Base-by-base conservation (phyloP, 805 yeast species). In the Starmerella stigmatis region DNA sequence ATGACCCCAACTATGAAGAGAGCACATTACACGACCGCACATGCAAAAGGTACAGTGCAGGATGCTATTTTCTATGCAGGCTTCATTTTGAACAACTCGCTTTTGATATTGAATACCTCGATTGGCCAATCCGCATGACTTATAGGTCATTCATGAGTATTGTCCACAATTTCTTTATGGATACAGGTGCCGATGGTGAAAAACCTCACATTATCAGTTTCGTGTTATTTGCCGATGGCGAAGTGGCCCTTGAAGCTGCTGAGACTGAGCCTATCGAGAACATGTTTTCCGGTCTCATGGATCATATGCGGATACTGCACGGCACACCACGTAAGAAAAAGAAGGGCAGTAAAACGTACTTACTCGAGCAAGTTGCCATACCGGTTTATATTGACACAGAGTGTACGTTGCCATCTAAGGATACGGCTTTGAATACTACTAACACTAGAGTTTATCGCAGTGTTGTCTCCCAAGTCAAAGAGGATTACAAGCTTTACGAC, bases 371-470 rank as follows among this genome's bases (percentile, higher is more conserved):
- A 20, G 15, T 25, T 3, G 22, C 40, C 3, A 4, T 36, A 4
- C 40, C 40, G n/a, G 30, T 36, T 2, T 36, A 25, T 8, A 23
- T 36, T 12, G 40, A 36, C 15, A 36, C 40, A 12, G 40, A 36
- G 10, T 25, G 13, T 15, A 36, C 40, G 6, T 6, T 36, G 1
- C 30, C 40, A 5, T 25, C 30, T n/a, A 36, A 36, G 29, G n/a
- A 23, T 15, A 36, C 30, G 15, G n/a, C 25, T n/a, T 36, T 36
- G 11, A 21, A 36, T 19, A 5, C 17, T 12, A 16, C 30, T 5
- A 30, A 36, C 8, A 4, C 23, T 8, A 5, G 11, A 6, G 4
- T 36, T 7, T 36, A 36, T 22, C 9, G 25, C 5, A 21, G 25
- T 4, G 28, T 30, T 5, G 40, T 13, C 3, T 5, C 11, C 5